Conservation (phyloP, 2,329 filamentous ascomycete genomes). For the Juglanconis oblonga region DNA sequence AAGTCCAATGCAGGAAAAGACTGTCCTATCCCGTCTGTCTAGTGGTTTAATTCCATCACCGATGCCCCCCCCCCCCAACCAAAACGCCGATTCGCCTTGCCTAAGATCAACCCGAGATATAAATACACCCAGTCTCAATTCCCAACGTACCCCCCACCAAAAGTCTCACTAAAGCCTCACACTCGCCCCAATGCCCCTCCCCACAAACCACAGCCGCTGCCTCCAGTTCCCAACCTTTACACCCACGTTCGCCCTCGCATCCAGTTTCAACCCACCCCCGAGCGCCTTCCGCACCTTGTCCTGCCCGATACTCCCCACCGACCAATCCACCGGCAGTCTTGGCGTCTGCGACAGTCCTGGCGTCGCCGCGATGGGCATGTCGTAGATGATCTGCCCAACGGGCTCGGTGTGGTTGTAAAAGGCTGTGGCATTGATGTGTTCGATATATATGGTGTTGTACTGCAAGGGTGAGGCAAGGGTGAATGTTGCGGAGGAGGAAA, state of each 20-base stretch:
- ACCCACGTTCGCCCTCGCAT: conserved; percentile 73
- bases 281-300: conserved; percentile 76
- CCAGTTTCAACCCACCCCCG: conserved; percentile 75
- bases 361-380: conserved; percentile 70
- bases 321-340: conserved; percentile 78
- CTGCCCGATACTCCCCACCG: conserved; percentile 65
- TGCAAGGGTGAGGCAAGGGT: conserved; percentile 75
- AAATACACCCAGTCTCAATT: not conserved
- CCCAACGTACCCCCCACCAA: not conserved
- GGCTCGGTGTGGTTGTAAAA: conserved; percentile 78
- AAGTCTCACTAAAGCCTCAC: conserved; percentile 41
- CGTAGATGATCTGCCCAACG: conserved; percentile 74
- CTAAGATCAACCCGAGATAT: no score
- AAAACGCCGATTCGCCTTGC: no score
- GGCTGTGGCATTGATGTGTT: conserved; percentile 78
- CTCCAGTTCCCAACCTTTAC: conserved; percentile 73
- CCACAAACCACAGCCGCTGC: conserved; percentile 68
- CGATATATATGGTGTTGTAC: conserved; percentile 72
- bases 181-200: conserved; percentile 67
- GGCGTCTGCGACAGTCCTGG: conserved; percentile 73
- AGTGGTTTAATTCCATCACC: no score
- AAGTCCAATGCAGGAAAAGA: no score
- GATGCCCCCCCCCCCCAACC: no score
- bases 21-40: no score
- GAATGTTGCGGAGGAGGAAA: conserved; percentile 84